Conservation (phyloP, 2,329 filamentous ascomycete species). For the Penicillium sp. region DNA sequence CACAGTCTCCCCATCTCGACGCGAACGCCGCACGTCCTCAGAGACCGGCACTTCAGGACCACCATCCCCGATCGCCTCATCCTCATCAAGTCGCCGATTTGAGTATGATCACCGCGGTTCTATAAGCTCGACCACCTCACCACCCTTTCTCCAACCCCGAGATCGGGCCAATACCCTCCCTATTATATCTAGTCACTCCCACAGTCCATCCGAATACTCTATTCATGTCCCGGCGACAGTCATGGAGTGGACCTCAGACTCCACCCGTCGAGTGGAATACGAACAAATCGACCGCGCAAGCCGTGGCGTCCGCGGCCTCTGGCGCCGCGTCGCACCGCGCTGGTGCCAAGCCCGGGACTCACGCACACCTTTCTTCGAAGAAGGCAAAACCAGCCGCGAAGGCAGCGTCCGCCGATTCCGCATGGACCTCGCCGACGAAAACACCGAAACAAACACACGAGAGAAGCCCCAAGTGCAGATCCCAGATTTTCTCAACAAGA, state of each 20-base stretch:
- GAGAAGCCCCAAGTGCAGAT: conserved; percentile 9
- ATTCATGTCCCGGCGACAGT: conserved; percentile 38
- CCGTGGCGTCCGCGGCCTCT: conserved; percentile 44
- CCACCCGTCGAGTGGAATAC: conserved; percentile 47
- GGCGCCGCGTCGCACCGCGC: conserved; percentile 42
- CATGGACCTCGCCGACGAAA: conserved; percentile 43
- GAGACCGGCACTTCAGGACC: conserved; percentile 18
- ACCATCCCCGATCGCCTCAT: conserved; percentile 19
- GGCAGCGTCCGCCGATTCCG: conserved; percentile 48
- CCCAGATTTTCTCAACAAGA: conserved; percentile 5
- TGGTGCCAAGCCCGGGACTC: conserved; percentile 38
- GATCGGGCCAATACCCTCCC: conserved; percentile 21
- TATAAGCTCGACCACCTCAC: conserved; percentile 7
- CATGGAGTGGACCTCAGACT: conserved; percentile 50
- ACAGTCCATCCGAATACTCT: conserved; percentile 24
- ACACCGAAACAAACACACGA: not conserved
- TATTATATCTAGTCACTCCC: conserved; percentile 11
- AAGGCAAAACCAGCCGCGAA: conserved; percentile 42
- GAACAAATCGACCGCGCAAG: conserved; percentile 56
- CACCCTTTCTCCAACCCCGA: conserved; percentile 5
- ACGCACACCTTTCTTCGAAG: conserved; percentile 45
- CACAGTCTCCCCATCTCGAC: conserved; percentile 7
- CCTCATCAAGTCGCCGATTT: conserved; percentile 13
- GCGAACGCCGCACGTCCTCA: conserved; percentile 12
- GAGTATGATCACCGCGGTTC: conserved; percentile 15